These are phyloP conservation scores for Crithidia sp. DNA, from an alignment of 208 protist genomes.

Conservation along the genomic window DNA sequence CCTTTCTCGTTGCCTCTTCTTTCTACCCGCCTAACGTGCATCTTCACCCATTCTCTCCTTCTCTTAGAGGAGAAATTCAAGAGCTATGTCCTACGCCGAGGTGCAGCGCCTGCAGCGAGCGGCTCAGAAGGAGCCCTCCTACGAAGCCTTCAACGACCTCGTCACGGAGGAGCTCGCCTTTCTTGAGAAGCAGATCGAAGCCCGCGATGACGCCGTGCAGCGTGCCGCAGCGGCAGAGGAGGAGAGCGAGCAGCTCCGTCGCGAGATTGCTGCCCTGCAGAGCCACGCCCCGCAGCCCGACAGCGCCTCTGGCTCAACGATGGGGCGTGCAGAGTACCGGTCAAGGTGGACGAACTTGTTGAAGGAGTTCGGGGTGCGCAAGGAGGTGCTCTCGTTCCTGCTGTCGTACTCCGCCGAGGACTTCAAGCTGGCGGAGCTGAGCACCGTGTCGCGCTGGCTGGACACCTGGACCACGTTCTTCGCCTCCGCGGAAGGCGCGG, in stretches of 20 bases:
- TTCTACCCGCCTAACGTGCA: no score
- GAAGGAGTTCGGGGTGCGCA: constrained; percentile 59
- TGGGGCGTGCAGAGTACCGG: constrained; percentile 32
- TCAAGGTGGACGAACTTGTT: constrained; percentile 38
- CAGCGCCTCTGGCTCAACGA: neutral
- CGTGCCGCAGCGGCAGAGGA: constrained; percentile 11
- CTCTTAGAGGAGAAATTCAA: neutral
- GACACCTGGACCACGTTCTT: constrained; percentile 73
- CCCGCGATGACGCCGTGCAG: constrained; percentile 13
- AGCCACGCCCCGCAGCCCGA: neutral
- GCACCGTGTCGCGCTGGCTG: constrained; percentile 54
- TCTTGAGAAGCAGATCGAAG: constrained; percentile 25
- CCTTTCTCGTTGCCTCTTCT: neutral
- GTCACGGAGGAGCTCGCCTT: constrained; percentile 38
- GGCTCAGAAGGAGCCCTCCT: constrained; percentile 26
- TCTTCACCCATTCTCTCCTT: neutral
- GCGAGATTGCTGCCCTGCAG: constrained; percentile 24
- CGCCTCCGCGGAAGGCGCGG: constrained; percentile 32
- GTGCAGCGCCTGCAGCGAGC: constrained; percentile 27
- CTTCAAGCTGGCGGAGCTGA: constrained; percentile 50
- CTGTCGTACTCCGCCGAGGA: constrained; percentile 55
- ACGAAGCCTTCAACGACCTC: constrained; percentile 33
- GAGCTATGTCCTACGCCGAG: constrained; percentile 38
- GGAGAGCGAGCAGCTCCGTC: constrained; percentile 25
- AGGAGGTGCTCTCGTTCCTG: constrained; percentile 51